Evolutionary conservation across 305 asterid genomes (phyloP).

Genomic region (Caryopteris hybrid): DNA sequence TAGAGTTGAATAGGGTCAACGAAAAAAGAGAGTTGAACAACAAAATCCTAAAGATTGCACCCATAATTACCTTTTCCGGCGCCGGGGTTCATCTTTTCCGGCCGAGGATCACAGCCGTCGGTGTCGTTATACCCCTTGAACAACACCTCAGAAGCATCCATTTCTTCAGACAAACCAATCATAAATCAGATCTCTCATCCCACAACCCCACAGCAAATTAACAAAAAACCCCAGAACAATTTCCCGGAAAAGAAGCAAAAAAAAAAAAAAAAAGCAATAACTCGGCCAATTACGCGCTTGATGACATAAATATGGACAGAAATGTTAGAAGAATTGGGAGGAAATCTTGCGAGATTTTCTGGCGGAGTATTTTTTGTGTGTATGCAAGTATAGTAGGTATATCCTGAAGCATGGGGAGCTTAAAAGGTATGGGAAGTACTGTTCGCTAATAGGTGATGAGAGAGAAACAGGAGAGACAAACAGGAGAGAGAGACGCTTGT

Average conservation of each 20-base stretch:
- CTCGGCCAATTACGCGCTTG: neutral
- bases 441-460: slow-evolving; percentile 29
- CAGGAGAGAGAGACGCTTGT: slow-evolving; percentile 7
- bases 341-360: slow-evolving; percentile 5
- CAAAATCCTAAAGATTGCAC: neutral
- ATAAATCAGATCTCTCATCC: slow-evolving; percentile 61
- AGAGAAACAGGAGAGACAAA: slow-evolving; percentile 18
- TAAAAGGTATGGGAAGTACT: slow-evolving; percentile 30
- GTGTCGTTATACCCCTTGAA: slow-evolving; percentile 50
- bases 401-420: slow-evolving; percentile 36
- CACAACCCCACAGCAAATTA: slow-evolving; percentile 15
- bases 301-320: neutral
- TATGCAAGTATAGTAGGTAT: slow-evolving; percentile 20
- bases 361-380: neutral
- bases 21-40: neutral
- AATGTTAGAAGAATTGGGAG: slow-evolving; percentile 5
- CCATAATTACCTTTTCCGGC: slow-evolving; percentile 39
- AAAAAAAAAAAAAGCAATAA: neutral
- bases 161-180: slow-evolving; percentile 22
- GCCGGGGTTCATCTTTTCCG: slow-evolving; percentile 34
- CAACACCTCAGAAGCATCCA: slow-evolving; percentile 60
- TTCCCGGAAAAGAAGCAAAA: neutral
- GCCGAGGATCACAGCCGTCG: slow-evolving; percentile 27
- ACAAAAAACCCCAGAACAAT: slow-evolving; percentile 1
- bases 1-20: neutral